phyloP scores from a whole-genome alignment of 2,329 filamentous ascomycete genomes.

The Arthrobotrys sphaeroides region DNA sequence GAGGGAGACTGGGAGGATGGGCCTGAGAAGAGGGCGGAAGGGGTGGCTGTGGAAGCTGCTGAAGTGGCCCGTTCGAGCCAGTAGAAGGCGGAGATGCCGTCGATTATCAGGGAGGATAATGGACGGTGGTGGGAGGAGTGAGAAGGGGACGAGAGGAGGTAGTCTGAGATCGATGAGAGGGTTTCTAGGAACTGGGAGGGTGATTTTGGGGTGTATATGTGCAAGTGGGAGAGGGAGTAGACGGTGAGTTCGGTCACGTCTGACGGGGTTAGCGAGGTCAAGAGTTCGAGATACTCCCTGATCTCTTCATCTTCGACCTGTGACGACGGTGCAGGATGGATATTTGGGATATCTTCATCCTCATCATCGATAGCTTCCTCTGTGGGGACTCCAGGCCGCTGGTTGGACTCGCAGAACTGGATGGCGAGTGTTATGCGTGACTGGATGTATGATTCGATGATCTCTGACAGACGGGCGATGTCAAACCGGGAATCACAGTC shows the following conservation, averaged over 20 bases:
- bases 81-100: slow-evolving; percentile 54
- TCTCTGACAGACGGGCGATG: slow-evolving; percentile 57
- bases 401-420: slow-evolving; percentile 38
- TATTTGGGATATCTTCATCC: background rate
- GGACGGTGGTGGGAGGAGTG: slow-evolving; percentile 25
- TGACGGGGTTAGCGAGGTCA: slow-evolving; percentile 4
- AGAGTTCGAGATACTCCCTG: slow-evolving; percentile 21
- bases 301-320: slow-evolving; percentile 5
- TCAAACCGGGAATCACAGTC: slow-evolving; percentile 69
- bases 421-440: slow-evolving; percentile 8
- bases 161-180: slow-evolving; percentile 23
- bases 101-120: slow-evolving; percentile 42
- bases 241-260: slow-evolving; percentile 26
- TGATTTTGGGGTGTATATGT: slow-evolving; percentile 33
- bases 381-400: background rate
- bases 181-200: slow-evolving; percentile 41
- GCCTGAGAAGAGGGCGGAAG: background rate
- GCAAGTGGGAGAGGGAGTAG: slow-evolving; percentile 35
- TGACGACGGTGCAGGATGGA: background rate
- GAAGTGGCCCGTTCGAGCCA: slow-evolving; percentile 42
- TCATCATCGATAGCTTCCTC: slow-evolving; percentile 3
- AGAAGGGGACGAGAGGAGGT: slow-evolving; percentile 15
- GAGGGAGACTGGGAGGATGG: background rate
- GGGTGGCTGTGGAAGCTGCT: background rate
- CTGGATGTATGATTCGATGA: slow-evolving; percentile 26